These are phyloP conservation scores for Acorus calamus DNA, from an alignment of 106 monocot species.

Conservation along the genomic window DNA sequence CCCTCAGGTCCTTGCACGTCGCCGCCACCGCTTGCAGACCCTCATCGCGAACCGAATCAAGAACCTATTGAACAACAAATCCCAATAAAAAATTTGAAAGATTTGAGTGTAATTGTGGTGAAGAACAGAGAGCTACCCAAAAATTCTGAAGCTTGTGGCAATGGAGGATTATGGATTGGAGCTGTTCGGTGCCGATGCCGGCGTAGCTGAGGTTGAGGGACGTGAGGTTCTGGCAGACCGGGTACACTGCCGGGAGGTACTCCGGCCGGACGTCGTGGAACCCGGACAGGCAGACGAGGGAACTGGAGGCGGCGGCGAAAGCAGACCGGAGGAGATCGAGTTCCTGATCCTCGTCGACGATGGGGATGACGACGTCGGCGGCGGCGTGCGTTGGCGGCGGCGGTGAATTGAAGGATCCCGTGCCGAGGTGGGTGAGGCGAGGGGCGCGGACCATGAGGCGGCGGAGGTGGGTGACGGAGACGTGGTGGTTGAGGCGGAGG, in stretches of 20 bases:
- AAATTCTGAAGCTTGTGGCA: slow-evolving; percentile 36
- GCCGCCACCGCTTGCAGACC: slow-evolving; percentile 36
- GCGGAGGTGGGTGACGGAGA: slow-evolving; percentile 35
- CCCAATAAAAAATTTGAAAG: not conserved
- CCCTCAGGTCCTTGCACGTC: slow-evolving; percentile 52
- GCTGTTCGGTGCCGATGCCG: slow-evolving; percentile 4
- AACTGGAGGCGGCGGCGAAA: slow-evolving; percentile 5
- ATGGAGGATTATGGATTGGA: slow-evolving; percentile 4
- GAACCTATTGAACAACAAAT: slow-evolving; percentile 17
- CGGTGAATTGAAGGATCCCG: slow-evolving; percentile 48
- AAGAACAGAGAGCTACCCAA: slow-evolving; percentile 33
- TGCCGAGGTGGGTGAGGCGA: slow-evolving; percentile 62
- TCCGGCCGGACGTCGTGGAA: slow-evolving; percentile 7
- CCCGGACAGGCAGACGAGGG: slow-evolving; percentile 8
- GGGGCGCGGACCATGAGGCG: slow-evolving; percentile 63
- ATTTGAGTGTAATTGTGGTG: not conserved
- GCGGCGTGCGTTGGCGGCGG: too few relatives aligned
- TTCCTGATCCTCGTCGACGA: too few relatives aligned
- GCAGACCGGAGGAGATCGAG: not conserved
- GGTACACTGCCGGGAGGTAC: slow-evolving; percentile 12
- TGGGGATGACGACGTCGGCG: too few relatives aligned
- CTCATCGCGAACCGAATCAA: slow-evolving; percentile 42
- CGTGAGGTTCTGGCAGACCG: slow-evolving; percentile 11
- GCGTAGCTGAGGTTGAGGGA: slow-evolving; percentile 19
- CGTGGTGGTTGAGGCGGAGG: slow-evolving; percentile 41